A percentile compares a stretch with the other conserved stretches of the same genome.
These are phyloP conservation scores for Solidago caesia DNA, from an alignment of 129 eudicot genomes.

Conservation along the genomic window DNA sequence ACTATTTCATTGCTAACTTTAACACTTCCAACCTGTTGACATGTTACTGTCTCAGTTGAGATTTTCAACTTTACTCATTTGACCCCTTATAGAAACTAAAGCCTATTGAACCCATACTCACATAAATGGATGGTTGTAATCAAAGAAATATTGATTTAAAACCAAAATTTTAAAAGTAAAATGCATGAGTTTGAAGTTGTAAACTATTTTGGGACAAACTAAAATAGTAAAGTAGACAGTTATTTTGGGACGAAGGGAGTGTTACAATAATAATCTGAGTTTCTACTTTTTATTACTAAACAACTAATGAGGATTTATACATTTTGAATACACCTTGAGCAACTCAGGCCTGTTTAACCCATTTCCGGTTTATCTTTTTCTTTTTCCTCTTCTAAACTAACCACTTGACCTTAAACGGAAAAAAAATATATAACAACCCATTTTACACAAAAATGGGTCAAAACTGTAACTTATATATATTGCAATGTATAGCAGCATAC, in stretches of 20 bases:
- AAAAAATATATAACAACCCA: not conserved
- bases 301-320: not conserved
- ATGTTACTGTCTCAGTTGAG: too few species aligned
- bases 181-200: not conserved
- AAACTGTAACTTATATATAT: not conserved
- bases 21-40: too few species aligned
- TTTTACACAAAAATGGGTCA: not conserved
- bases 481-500: conserved; percentile 29
- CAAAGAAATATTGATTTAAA: not conserved
- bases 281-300: too few species aligned
- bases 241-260: not conserved
- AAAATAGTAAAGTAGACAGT: too few species aligned
- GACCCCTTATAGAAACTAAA: too few species aligned
- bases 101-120: too few species aligned
- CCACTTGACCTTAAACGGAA: not conserved
- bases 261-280: not conserved
- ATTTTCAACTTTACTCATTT: too few species aligned
- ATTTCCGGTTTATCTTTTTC: not conserved
- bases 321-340: not conserved
- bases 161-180: not conserved
- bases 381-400: not conserved
- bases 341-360: not conserved
- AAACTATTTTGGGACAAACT: not conserved
- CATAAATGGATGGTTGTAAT: not conserved
- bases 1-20: too few species aligned